Evolutionary conservation across 345 rosid species (phyloP).

Genomic region (Nephelium lappaceum): DNA sequence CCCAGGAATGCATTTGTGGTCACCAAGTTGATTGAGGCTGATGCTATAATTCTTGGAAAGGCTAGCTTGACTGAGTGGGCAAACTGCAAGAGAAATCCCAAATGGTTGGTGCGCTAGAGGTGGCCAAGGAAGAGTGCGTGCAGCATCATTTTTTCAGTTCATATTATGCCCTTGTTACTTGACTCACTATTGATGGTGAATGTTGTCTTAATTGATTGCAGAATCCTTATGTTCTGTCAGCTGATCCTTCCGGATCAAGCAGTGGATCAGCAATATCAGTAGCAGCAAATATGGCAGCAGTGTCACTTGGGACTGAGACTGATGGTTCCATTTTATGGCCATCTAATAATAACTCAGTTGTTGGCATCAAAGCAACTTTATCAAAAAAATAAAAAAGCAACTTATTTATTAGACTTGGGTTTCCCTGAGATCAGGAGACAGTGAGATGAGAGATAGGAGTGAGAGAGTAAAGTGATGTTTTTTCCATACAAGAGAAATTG

Average conservation of each 20-base stretch:
- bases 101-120: slow-evolving; percentile 61
- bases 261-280: slow-evolving; percentile 32
- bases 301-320: slow-evolving; percentile 28
- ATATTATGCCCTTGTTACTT: slow-evolving; percentile 6
- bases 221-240: slow-evolving; percentile 20
- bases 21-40: slow-evolving; percentile 52
- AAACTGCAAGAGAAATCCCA: slow-evolving; percentile 33
- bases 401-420: too few species aligned
- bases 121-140: slow-evolving; percentile 69
- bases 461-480: too few species aligned
- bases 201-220: slow-evolving; percentile 16
- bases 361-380: slow-evolving; percentile 34
- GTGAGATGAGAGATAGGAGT: too few species aligned
- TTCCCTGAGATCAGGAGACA: too few species aligned
- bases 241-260: slow-evolving; percentile 27
- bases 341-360: slow-evolving; percentile 27
- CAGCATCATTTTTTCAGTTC: slow-evolving; percentile 29
- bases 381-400: too few species aligned
- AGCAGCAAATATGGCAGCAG: slow-evolving; percentile 35
- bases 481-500: too few species aligned
- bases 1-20: slow-evolving; percentile 69
- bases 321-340: slow-evolving; percentile 30
- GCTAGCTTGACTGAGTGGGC: slow-evolving; percentile 80
- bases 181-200: slow-evolving; percentile 30
- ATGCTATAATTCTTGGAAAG: slow-evolving; percentile 75